A percentile compares a stretch with the other conserved stretches of the same genome.
Evolutionary conservation across 2,329 filamentous ascomycete species (phyloP).

Genomic region (Colletotrichum lupini): DNA sequence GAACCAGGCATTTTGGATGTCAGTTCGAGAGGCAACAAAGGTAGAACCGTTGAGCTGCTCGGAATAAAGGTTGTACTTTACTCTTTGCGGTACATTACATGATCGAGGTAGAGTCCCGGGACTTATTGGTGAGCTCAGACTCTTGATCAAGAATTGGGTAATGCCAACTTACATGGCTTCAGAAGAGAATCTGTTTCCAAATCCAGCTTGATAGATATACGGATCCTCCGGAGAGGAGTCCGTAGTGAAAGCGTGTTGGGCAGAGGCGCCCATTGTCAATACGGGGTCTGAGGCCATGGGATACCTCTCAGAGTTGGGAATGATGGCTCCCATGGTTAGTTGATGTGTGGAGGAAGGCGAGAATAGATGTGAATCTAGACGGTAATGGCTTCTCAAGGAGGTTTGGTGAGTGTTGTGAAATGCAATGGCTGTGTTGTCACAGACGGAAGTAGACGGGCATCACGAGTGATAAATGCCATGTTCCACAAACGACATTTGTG

Average conservation of each 20-base stretch:
- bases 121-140: constrained; percentile 14
- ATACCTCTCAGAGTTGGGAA: constrained; percentile 20
- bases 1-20: constrained; percentile 43
- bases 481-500: constrained; percentile 20
- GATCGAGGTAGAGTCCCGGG: constrained; percentile 33
- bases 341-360: neutral
- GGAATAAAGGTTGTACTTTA: constrained; percentile 54
- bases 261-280: constrained; percentile 22
- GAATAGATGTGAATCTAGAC: neutral
- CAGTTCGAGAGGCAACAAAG: constrained; percentile 41
- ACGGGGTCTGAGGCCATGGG: constrained; percentile 2
- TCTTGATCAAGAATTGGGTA: neutral
- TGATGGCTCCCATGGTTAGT: constrained; percentile 24
- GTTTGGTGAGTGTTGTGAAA: neutral
- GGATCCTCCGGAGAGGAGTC: constrained; percentile 32
- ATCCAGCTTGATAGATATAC: constrained; percentile 39
- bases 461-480: constrained; percentile 25
- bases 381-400: neutral
- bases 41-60: constrained; percentile 60
- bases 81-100: constrained; percentile 55
- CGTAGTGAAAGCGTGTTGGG: constrained; percentile 34
- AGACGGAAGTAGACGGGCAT: constrained; percentile 4
- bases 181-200: constrained; percentile 39
- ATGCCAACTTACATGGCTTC: constrained; percentile 37
- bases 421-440: neutral